A percentile compares a stretch with the other conserved stretches of the same genome.
Conservation (phyloP, 2,329 filamentous ascomycete genomes). For the Fusarium tjaetaba region DNA sequence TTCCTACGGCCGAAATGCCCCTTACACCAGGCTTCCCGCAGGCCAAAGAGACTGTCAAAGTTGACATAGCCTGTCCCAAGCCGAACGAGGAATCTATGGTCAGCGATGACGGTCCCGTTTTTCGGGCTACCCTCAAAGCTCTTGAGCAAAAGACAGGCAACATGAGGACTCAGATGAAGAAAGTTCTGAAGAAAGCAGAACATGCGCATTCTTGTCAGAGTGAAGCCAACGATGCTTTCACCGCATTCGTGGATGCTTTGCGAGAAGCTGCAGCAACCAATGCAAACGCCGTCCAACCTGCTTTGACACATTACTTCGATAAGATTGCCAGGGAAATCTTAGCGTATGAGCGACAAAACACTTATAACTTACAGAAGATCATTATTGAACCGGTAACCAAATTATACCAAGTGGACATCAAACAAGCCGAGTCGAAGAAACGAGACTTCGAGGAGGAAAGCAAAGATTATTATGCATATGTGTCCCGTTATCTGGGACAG, state of each 20-base stretch:
- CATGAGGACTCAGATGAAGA: slow-evolving; percentile 95
- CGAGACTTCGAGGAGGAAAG: slow-evolving; percentile 99
- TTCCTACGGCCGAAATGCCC: slow-evolving; percentile 51
- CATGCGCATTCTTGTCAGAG: slow-evolving; percentile 82
- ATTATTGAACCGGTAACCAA: slow-evolving; percentile 95
- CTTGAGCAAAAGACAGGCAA: slow-evolving; percentile 96
- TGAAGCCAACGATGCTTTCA: slow-evolving; percentile 86
- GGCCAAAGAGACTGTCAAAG: slow-evolving; percentile 70
- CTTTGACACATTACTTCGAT: slow-evolving; percentile 97
- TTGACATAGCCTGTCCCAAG: slow-evolving; percentile 87
- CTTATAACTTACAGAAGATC: slow-evolving; percentile 84
- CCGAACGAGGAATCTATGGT: slow-evolving; percentile 86
- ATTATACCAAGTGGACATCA: slow-evolving; percentile 95
- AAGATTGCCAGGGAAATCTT: slow-evolving; percentile 94
- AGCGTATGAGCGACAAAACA: slow-evolving; percentile 85
- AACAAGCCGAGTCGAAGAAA: slow-evolving; percentile 95
- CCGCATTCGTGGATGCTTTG: slow-evolving; percentile 84
- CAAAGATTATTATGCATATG: slow-evolving; percentile 97
- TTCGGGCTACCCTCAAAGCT: slow-evolving; percentile 95
- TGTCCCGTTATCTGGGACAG: slow-evolving; percentile 94
- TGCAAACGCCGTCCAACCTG: slow-evolving; percentile 95
- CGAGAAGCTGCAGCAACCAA: slow-evolving; percentile 90
- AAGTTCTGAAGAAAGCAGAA: slow-evolving; percentile 93
- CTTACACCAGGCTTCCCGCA: slow-evolving; percentile 40
- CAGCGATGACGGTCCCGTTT: slow-evolving; percentile 92